Base-by-base conservation (phyloP, 805 yeast species). In the Kuraishia borneana region DNA sequence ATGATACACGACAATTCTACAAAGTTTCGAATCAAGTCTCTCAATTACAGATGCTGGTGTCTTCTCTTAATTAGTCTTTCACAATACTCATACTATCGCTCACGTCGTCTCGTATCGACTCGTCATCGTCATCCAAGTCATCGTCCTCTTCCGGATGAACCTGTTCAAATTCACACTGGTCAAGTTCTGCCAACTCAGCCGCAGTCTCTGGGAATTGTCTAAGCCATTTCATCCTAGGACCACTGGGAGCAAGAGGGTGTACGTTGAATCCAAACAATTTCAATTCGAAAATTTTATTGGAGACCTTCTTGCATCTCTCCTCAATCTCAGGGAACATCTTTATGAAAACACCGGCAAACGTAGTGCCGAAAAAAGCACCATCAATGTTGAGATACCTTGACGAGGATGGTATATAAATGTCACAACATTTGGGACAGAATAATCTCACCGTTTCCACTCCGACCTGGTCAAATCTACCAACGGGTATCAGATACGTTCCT, bases 201-300 rank as follows among this genome's bases (percentile, higher is more conserved):
- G 60, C 66, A 3, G 74, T 68, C 30, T 61, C 60, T 3, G 97
- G 97, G 42, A 70, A 64, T 53, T 75, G 76, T 46, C 97, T 73
- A 41, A 89, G 65, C 98, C 98, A 92, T 47, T 70, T 71, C 97
- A 92, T 92, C 45, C 97, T 70, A n/a, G 94, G 88, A 0, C 98
- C 98, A 32, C 82, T 68, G 21, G 69, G 61, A 30, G 94, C 79
- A 36, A 60, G 50, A 51, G 83, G 89, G 47, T 81, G 73, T 20
- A 92, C 66, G 44, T 72, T 73, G 63, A 92, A 92, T 1, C 98
- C 98, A 60, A 83, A 92, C 31, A 88, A 67, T 52, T 77, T 83
- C 48, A 87, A 68, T 33, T 83, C 81, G 51, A 69, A 79, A 39
- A 64, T 70, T 42, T 64, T 61, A 45, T 70, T 73, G 42, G 73